Base-by-base conservation (phyloP, 139 green algal species). In the Nannochloris sp. region DNA sequence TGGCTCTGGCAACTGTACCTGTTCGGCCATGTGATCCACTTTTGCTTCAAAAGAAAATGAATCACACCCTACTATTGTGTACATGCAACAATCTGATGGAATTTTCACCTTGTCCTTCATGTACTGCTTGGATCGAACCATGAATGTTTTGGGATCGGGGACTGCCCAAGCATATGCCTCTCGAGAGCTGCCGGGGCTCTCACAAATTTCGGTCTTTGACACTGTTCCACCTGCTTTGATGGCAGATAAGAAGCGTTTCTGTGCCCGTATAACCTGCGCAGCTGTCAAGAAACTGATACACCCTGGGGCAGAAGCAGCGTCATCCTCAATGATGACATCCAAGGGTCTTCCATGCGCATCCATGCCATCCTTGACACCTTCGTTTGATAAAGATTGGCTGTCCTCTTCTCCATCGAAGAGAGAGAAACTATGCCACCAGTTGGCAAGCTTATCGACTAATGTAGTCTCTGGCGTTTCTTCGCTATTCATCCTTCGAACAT, bases 21-120 rank as follows among this genome's bases (percentile, higher is more conserved):
- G 68, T 40, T 76, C 54, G 1, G 84, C 82, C 14, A 95, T 81
- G 60, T 95, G 85, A 31, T 71, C 66, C 4, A 85, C 34, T 68
- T 93, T 95, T 48, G 68, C 73, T 18, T 90, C 76, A 18, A 83
- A 83, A 14, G 31, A 66, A 56, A 90, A 87, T 6, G 92, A 48
- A 64, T 95, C 88, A 8, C 78, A 72, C 8, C 67, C 74, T 11
- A 89, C 50, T 56, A 94, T 66, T 48, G 68, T 66, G 78, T 95
- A 95, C 19, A 95, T 65, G 44, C 74, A 31, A 5, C 54, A 56
- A 4, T 21, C 66, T 48, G 75, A 80, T 29, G 59, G 48, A 18
- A 80, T 61, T 70, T 92, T 89, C 21, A 72, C 56, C 49, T 75
- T 83, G 18, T 64, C 83, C 23, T 67, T 62, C 72, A 78, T 71